Evolutionary conservation across 768 basidiomycete species (phyloP), one percentile per base, ranked within the genome.

Genomic region (Coprinopsis cinerea): DNA sequence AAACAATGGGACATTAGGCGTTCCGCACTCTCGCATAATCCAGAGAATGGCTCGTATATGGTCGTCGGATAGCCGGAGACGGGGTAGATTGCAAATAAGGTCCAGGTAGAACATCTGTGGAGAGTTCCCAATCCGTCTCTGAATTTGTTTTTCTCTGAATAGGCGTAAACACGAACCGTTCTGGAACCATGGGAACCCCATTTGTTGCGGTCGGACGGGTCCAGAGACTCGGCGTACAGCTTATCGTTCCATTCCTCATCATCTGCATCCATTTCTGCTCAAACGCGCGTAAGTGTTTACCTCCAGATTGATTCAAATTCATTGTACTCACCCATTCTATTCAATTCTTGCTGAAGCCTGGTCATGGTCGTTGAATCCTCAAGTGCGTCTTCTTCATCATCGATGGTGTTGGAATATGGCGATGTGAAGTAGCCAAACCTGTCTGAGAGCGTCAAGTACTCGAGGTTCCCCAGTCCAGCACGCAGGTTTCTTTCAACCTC

Each of bases 31-130:
- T 3, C 51, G 37, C 64, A 68, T 64, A 1, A 61, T 56, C 65
- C 64, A 67, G 0, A 69, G 44, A 40, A 68, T 57, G 13, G 56
- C 37, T 34, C 61, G 59, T 4, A 69, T 24, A 3, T 65, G 64
- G 39, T 63, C 61, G 44, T 64, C 62, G 1, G 67, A 67, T 6
- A 70, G 51, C 11, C 58, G 62, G n/a, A 67, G 56, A 0, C 64
- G 53, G 1, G 64, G 67, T 2, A 70, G 49, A 39, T 62, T 66
- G 48, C 68, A 61, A 9, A 68, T 47, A 2, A 56, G 53, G 43
- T 70, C 62, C 4, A 68, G 55, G 27, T 64, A 42, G 43, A 61
- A 61, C 22, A 48, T 36, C 45, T 47, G 27, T 14, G 23, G 18
- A 26, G 10, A 13, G 24, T 11, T 11, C 18, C 11, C 37, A 17